Base-by-base conservation (phyloP, 768 basidiomycete species). In the Boletus rubropictus region DNA sequence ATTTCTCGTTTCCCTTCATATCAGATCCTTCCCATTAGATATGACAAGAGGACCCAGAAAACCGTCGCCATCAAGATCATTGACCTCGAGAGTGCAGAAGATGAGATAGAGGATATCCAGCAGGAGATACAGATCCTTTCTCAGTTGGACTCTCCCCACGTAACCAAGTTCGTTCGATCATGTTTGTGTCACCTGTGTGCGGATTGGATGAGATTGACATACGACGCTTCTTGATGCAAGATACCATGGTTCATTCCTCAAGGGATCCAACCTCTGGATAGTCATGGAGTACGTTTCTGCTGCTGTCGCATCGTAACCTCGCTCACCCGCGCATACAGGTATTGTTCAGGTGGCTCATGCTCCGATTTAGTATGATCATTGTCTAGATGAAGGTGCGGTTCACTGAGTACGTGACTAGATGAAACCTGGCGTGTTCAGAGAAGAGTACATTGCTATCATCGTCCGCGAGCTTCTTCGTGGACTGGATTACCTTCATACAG, bases 41-140 rank as follows among this genome's bases (percentile, higher is more conserved):
- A 89, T 61, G 94, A 98, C 71, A 91, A 91, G 64, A 79, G 91
- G 49, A 96, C 94, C 21, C 89, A 93, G 67, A 87, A 86, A 73
- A 93, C 95, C 1, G 96, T 99, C 21, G 96, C 96, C 37, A 98
- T 99, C 75, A 99, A 94, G 83, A 95, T 98, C 58, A 98, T 99
- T 65, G 94, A 98, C 73, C 80, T 99, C 27, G 96, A 99, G 69
- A 92, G 89, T 62, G 96, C 96, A 42, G 96, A 98, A 68, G 96
- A 99, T 63, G 96, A 99, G 73, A 97, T 98, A 62, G 96, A 98
- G 66, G 96, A 98, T 70, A 98, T 99, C 50, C 92, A 98, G 60
- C 91, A 96, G 66, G 96, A 99, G 68, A 98, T 99, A 46, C 91
- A 96, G 68, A 98, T 99, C 52, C 80, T 99, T 12, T 92, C 90